Evolutionary conservation across 1,284 basidiomycete species (phyloP).

Genomic region (Trichosporon inkin): DNA sequence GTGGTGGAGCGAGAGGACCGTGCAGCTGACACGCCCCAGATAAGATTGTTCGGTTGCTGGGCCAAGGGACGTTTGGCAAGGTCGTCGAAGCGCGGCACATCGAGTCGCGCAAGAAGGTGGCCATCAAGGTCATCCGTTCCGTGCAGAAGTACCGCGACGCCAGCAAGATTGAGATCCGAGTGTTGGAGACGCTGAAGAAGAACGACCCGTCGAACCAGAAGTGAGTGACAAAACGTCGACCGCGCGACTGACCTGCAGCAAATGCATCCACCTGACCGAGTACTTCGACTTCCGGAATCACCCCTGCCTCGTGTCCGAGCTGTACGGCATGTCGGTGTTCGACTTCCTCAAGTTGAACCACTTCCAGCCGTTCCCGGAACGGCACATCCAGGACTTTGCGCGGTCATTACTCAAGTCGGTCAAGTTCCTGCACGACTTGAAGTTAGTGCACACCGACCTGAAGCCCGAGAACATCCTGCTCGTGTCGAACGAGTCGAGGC

Average conservation of each 20-base stretch:
- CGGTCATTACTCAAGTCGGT: conserved; percentile 88
- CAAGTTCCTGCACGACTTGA: conserved; percentile 86
- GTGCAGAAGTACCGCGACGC: conserved; percentile 98
- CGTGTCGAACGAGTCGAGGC: conserved; percentile 70
- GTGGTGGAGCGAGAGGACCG: not conserved
- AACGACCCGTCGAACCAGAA: conserved; percentile 83
- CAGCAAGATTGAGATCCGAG: conserved; percentile 95
- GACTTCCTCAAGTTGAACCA: conserved; percentile 98
- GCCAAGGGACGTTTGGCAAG: conserved; percentile 98
- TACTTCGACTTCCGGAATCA: conserved; percentile 98
- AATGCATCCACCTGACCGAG: conserved; percentile 94
- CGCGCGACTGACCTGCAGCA: conserved; percentile 57
- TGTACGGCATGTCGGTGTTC: conserved; percentile 96
- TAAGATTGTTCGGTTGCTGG: conserved; percentile 82
- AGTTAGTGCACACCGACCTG: conserved; percentile 94
- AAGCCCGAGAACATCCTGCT: conserved; percentile 98
- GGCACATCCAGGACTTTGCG: conserved; percentile 95
- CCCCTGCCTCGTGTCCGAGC: conserved; percentile 94
- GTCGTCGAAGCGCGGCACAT: conserved; percentile 91
- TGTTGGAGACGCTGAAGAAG: conserved; percentile 85
- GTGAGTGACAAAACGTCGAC: conserved; percentile 62
- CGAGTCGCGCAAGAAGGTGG: conserved; percentile 68
- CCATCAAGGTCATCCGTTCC: conserved; percentile 97
- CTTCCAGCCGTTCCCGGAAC: conserved; percentile 91
- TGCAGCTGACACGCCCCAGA: conserved; percentile 55